Percentiles rank a stretch among this genome's conserved stretches.
These are phyloP conservation scores for Aspergillus nanangensis DNA, from an alignment of 495 filamentous ascomycete genomes.

Conservation along the genomic window DNA sequence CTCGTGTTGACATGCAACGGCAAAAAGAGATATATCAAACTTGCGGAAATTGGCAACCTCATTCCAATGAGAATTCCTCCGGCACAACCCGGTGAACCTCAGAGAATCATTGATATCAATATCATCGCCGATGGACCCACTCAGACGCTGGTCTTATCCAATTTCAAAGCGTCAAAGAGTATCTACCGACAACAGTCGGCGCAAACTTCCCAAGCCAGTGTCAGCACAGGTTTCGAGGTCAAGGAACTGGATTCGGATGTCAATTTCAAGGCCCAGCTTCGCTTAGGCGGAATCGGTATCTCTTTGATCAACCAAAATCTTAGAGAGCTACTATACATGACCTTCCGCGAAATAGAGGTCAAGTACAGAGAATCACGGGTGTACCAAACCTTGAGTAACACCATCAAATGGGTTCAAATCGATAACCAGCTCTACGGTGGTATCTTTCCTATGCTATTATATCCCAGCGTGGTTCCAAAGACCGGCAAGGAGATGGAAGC, in stretches of 20 bases:
- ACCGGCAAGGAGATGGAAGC: constrained; percentile 95
- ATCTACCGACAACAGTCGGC: constrained; percentile 79
- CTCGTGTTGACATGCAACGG: constrained; percentile 74
- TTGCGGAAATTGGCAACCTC: constrained; percentile 93
- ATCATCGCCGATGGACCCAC: constrained; percentile 93
- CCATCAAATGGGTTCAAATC: constrained; percentile 98
- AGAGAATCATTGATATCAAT: constrained; percentile 91
- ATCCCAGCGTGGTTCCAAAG: constrained; percentile 98
- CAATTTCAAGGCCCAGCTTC: constrained; percentile 82
- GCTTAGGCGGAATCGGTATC: constrained; percentile 84
- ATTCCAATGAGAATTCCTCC: constrained; percentile 81
- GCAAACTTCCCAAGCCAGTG: constrained; percentile 52
- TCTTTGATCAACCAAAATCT: constrained; percentile 90
- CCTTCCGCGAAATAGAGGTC: constrained; percentile 86
- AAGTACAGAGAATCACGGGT: constrained; percentile 88
- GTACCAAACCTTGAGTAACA: constrained; percentile 83
- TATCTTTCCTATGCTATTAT: constrained; percentile 95
- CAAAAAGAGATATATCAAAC: constrained; percentile 83
- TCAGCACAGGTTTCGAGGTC: constrained; percentile 77
- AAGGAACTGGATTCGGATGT: constrained; percentile 83
- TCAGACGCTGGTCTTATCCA: constrained; percentile 89
- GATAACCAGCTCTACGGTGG: constrained; percentile 98
- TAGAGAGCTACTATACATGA: constrained; percentile 89
- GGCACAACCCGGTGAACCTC: constrained; percentile 47
- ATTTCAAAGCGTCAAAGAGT: constrained; percentile 90